A percentile compares a stretch with the other conserved stretches of the same genome.
Conservation (phyloP, 2,329 filamentous ascomycete species). For the Aspergillus brunneoviolaceus region DNA sequence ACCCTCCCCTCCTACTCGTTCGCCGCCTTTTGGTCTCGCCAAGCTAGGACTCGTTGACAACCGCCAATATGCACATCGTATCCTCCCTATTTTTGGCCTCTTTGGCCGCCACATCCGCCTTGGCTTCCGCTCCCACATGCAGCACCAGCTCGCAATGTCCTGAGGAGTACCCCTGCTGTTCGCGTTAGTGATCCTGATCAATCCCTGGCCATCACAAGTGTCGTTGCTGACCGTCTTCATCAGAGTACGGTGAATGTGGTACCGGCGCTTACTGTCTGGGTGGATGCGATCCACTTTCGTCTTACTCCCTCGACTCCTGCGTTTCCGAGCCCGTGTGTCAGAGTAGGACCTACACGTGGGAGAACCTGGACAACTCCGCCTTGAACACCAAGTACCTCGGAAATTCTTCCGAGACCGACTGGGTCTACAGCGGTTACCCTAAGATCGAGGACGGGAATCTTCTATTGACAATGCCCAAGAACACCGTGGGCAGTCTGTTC, state of each 20-base stretch:
- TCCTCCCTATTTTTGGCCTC: slow-evolving; percentile 35
- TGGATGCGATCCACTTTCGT: slow-evolving; percentile 87
- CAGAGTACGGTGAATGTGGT: slow-evolving; percentile 91
- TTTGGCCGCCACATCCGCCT: slow-evolving; percentile 33
- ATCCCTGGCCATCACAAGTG: slow-evolving; percentile 8
- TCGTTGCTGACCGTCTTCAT: slow-evolving; percentile 13
- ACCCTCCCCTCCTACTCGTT: slow-evolving; percentile 16
- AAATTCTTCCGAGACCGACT: slow-evolving; percentile 75
- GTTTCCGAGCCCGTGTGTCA: slow-evolving; percentile 80
- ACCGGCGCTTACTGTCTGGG: slow-evolving; percentile 93
- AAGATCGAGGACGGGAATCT: slow-evolving; percentile 62
- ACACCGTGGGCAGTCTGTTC: slow-evolving; percentile 82
- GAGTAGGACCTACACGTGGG: slow-evolving; percentile 71
- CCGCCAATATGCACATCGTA: slow-evolving; percentile 35
- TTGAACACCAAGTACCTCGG: slow-evolving; percentile 82
- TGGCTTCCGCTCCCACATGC: slow-evolving; percentile 34
- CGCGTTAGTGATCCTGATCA: slow-evolving; percentile 59
- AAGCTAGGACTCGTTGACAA: slow-evolving; percentile 18
- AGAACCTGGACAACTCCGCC: slow-evolving; percentile 66
- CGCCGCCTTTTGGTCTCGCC: slow-evolving; percentile 15
- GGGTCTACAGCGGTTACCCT: slow-evolving; percentile 81
- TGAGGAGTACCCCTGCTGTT: slow-evolving; percentile 71
- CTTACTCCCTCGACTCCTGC: slow-evolving; percentile 79
- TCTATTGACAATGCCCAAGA: slow-evolving; percentile 83
- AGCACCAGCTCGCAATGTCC: slow-evolving; percentile 63